Evolutionary conservation across 257 asterid genomes (phyloP), one percentile per base, ranked within the genome.

Genomic region (Verbascum thapsus): DNA sequence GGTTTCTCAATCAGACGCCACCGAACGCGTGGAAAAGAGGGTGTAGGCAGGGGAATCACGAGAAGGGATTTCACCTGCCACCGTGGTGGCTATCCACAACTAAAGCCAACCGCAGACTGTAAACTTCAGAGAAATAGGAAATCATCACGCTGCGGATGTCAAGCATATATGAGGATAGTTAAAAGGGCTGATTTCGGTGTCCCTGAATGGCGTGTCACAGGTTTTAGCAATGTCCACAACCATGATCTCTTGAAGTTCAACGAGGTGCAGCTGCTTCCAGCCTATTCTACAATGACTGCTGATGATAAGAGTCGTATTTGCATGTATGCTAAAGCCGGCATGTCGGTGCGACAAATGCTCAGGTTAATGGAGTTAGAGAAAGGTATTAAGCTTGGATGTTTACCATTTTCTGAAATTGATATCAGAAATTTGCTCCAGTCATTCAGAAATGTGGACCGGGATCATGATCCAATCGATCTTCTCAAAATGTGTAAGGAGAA

Each of bases 1-100:
- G 90, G 90, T 45, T 80, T 80, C 67, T 80, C 87, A 34, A 78
- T 83, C 43, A 78, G 86, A 59, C 89, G 86, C 38, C 86, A 83
- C 15, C 77, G 86, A 0, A 83, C 85, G 5, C 80, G 83, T 49
- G 86, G 86, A 7, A 80, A 80, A 73, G 90, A 80, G 49, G 86
- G 87, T 34, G 86, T 78, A 2, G 86, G 87, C 32, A 80, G 76
- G 67, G 90, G 90, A 40, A 73, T 83, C 44, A 83, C 90, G 2
- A 74, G 90, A 45, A 50, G 90, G 59, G 84, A 83, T 65, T 83
- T 83, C 43, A 76, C 85, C 30, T 83, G 90, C 69, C 90, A 83
- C 57, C 81, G 90, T 52, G 85, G 85, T 35, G 87, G 90, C 19
- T 78, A 73, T 66, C 79, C 90, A 0, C 90, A 71, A 72, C 66